Conservation (phyloP, 2,329 filamentous ascomycete species). For the Cyanodermella asteris region DNA sequence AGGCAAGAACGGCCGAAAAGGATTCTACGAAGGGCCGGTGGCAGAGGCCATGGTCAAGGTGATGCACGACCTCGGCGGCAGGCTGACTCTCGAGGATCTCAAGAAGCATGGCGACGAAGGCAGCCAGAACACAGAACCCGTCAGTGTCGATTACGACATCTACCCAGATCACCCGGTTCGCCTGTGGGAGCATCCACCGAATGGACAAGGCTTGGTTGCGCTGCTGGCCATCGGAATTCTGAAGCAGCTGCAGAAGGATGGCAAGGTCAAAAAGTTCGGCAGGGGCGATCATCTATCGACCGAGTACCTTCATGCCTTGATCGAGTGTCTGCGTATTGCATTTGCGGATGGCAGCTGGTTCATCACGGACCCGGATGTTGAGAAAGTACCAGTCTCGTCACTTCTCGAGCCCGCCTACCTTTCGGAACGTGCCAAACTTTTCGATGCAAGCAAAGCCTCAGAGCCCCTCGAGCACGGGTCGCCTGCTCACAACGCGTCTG, state of each 20-base stretch:
- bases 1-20: conserved; percentile 60
- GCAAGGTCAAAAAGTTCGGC: conserved; percentile 50
- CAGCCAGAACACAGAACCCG: conserved; percentile 36
- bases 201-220: conserved; percentile 87
- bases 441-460: conserved; percentile 30
- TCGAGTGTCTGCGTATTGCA: conserved; percentile 70
- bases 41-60: conserved; percentile 65
- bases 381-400: conserved; percentile 44
- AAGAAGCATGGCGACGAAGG: conserved; percentile 50
- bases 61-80: conserved; percentile 52
- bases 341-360: conserved; percentile 86
- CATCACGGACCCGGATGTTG: conserved; percentile 59
- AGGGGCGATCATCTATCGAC: conserved; percentile 59
- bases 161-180: conserved; percentile 38
- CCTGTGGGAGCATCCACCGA: conserved; percentile 91
- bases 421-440: conserved; percentile 42
- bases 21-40: conserved; percentile 73
- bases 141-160: conserved; percentile 20
- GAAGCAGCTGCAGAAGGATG: conserved; percentile 56
- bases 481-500: conserved; percentile 64
- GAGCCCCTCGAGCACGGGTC: conserved; percentile 46
- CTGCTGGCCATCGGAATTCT: conserved; percentile 86
- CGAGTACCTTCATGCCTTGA: conserved; percentile 62
- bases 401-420: conserved; percentile 58
- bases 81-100: conserved; percentile 59